Conservation (phyloP, 139 green algal species). For the Nannochloris sp. region DNA sequence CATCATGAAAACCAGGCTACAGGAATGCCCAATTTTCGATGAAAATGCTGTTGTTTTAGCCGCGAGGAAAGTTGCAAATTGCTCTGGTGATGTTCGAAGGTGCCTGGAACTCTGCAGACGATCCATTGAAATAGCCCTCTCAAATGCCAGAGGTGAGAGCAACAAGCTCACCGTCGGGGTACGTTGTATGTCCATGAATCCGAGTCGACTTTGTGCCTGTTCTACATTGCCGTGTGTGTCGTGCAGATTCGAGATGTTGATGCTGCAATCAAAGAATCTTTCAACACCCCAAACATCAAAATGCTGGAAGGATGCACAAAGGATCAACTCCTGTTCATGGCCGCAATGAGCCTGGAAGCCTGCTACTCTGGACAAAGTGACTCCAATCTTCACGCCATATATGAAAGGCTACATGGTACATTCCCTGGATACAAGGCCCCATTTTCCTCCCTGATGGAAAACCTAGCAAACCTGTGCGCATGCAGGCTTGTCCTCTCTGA, state of each 20-base stretch:
- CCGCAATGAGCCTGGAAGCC: conserved; percentile 53
- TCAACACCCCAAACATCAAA: conserved; percentile 48
- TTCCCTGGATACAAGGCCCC: conserved; percentile 17
- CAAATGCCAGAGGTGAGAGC: background rate
- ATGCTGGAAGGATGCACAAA: conserved; percentile 38
- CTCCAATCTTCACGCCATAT: conserved; percentile 20
- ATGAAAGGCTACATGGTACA: background rate
- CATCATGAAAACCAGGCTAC: conserved; percentile 69
- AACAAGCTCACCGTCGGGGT: conserved; percentile 8
- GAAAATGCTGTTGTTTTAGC: conserved; percentile 34
- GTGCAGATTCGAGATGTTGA: conserved; percentile 35
- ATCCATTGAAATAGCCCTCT: conserved; percentile 27
- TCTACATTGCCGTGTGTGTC: background rate
- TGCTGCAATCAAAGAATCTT: conserved; percentile 47
- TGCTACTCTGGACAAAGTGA: conserved; percentile 36
- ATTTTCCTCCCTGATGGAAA: conserved; percentile 17
- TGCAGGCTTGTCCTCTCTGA: conserved; percentile 36
- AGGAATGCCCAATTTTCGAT: conserved; percentile 32
- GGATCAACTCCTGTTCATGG: conserved; percentile 58
- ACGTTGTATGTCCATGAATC: background rate
- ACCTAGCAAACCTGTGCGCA: conserved; percentile 20
- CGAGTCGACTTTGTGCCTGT: background rate
- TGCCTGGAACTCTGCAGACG: conserved; percentile 58
- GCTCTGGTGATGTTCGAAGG: conserved; percentile 63
- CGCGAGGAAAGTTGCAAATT: conserved; percentile 47